Evolutionary conservation across 345 rosid genomes (phyloP).

Genomic region (Bretschneidera sinensis): DNA sequence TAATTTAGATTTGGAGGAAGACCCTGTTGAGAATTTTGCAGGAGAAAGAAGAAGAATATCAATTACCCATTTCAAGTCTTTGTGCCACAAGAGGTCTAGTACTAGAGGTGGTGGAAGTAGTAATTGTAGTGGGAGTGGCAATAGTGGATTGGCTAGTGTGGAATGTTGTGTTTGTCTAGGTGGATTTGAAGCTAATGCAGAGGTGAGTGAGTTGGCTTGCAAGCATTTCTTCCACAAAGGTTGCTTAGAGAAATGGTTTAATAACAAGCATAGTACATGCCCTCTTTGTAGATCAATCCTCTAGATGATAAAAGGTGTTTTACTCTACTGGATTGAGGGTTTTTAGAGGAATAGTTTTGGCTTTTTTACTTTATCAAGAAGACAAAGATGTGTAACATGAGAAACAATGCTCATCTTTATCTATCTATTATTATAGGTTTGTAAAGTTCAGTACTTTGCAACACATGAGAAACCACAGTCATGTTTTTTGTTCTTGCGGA

Average conservation of each 20-base stretch:
- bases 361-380: neutral
- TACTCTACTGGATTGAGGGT: neutral
- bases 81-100: slow-evolving; percentile 27
- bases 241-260: slow-evolving; percentile 75
- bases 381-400: too few relatives aligned
- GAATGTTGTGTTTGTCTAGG: slow-evolving; percentile 78
- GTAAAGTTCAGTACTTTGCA: too few relatives aligned
- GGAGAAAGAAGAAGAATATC: slow-evolving; percentile 41
- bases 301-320: slow-evolving; percentile 12
- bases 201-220: slow-evolving; percentile 81
- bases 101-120: neutral
- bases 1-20: slow-evolving; percentile 19
- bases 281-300: slow-evolving; percentile 74
- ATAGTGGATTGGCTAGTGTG: slow-evolving; percentile 2
- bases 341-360: neutral
- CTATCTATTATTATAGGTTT: too few relatives aligned
- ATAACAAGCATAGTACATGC: slow-evolving; percentile 49
- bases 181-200: slow-evolving; percentile 68
- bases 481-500: too few relatives aligned
- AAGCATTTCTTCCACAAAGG: slow-evolving; percentile 80
- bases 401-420: too few relatives aligned
- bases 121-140: neutral
- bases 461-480: too few relatives aligned
- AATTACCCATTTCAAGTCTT: slow-evolving; percentile 45
- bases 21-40: slow-evolving; percentile 15